phyloP scores from a whole-genome alignment of 352 stramenopile species.

The Pythium periplocum region DNA sequence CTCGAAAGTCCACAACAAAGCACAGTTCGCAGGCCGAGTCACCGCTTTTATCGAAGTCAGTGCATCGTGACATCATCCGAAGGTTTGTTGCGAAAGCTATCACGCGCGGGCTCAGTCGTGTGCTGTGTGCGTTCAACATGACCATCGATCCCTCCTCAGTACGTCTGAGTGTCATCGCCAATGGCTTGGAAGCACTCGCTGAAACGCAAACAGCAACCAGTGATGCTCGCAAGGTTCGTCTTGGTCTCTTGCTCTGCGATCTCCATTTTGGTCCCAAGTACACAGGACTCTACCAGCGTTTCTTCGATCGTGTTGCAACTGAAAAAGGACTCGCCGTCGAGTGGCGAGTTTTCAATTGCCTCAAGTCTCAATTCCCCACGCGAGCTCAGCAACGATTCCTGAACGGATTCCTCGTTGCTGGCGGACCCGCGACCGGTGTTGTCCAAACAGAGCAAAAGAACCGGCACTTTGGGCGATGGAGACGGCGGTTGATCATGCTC shows the following conservation, averaged over 20 bases:
- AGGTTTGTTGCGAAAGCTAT: constrained; percentile 28
- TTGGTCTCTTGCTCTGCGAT: constrained; percentile 34
- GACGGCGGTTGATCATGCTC: constrained; percentile 15
- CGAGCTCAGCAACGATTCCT: constrained; percentile 19
- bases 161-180: too few relatives aligned
- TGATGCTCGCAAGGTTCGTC: constrained; percentile 16
- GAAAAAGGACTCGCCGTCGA: constrained; percentile 20
- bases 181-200: not conserved
- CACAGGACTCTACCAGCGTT: constrained; percentile 29
- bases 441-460: constrained; percentile 14
- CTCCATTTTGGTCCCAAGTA: constrained; percentile 36
- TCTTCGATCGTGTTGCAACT: constrained; percentile 23
- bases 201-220: constrained; percentile 4
- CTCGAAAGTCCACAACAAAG: too few relatives aligned
- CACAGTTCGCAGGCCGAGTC: too few relatives aligned
- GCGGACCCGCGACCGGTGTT: constrained; percentile 19
- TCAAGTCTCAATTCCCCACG: constrained; percentile 29
- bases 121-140: constrained; percentile 36
- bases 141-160: not conserved
- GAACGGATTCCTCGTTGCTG: constrained; percentile 29
- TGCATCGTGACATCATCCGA: constrained; percentile 21
- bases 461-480: constrained; percentile 13
- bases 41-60: constrained; percentile 8
- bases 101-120: constrained; percentile 22
- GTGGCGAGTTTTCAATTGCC: constrained; percentile 35